A percentile compares a stretch with the other conserved stretches of the same genome.
Conservation (phyloP, 2,329 filamentous ascomycete species). For the Sporothrix curviconia region DNA sequence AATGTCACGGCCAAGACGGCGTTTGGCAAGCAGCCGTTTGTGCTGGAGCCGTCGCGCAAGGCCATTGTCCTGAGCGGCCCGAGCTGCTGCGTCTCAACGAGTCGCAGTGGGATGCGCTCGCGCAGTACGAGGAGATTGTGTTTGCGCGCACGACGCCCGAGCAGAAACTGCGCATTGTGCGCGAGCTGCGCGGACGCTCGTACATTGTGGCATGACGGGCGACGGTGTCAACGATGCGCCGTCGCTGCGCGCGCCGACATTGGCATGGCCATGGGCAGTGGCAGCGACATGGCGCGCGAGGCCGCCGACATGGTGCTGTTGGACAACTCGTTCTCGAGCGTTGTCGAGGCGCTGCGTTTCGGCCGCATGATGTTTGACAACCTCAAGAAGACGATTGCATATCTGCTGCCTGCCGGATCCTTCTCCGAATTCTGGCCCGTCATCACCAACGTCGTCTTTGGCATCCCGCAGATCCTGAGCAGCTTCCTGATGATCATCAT, state of each 20-base stretch:
- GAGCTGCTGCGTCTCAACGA: slow-evolving; percentile 61
- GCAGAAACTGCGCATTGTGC: slow-evolving; percentile 74
- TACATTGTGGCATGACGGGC: slow-evolving; percentile 73
- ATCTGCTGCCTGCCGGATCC: slow-evolving; percentile 65
- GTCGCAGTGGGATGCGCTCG: slow-evolving; percentile 61
- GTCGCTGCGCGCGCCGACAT: slow-evolving; percentile 72
- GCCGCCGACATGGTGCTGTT: slow-evolving; percentile 77
- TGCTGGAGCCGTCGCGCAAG: slow-evolving; percentile 24
- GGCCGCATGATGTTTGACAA: slow-evolving; percentile 75
- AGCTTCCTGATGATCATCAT: slow-evolving; percentile 68
- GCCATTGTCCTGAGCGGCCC: slow-evolving; percentile 58
- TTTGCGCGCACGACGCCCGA: slow-evolving; percentile 72
- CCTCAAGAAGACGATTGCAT: slow-evolving; percentile 69
- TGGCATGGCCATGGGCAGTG: slow-evolving; percentile 73
- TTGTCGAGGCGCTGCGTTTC: slow-evolving; percentile 66
- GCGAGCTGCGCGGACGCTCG: slow-evolving; percentile 59
- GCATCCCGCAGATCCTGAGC: slow-evolving; percentile 65
- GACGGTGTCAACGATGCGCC: slow-evolving; percentile 85
- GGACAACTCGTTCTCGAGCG: slow-evolving; percentile 59
- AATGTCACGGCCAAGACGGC: slow-evolving; percentile 17
- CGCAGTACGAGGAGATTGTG: slow-evolving; percentile 62
- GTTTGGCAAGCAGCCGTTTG: slow-evolving; percentile 8
- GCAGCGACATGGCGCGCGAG: slow-evolving; percentile 76
- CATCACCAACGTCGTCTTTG: slow-evolving; percentile 65
- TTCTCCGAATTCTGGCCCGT: slow-evolving; percentile 73